Conservation (phyloP, 1,284 basidiomycete genomes). For the Inonotus hispidus region DNA sequence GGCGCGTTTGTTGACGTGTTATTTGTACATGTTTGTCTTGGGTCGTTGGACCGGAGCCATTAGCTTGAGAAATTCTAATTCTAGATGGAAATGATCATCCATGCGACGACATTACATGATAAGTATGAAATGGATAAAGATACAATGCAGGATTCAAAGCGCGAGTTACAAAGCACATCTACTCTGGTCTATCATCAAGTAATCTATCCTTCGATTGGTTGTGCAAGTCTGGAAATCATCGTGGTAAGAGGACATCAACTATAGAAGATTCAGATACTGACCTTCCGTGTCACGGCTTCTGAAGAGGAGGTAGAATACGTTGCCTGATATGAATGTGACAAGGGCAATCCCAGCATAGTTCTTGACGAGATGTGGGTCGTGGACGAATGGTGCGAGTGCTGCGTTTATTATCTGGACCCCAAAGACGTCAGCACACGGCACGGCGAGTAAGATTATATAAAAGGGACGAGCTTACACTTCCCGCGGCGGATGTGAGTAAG, state of each 20-base stretch:
- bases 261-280: neutral
- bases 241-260: neutral
- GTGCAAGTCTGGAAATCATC: neutral
- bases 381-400: slow-evolving; percentile 23
- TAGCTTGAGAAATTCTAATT: too few species aligned
- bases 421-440: neutral
- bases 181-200: neutral
- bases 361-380: slow-evolving; percentile 30
- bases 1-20: neutral
- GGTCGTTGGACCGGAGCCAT: too few species aligned
- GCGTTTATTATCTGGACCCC: slow-evolving; percentile 12
- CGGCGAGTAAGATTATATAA: neutral
- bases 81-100: too few species aligned
- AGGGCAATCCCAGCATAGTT: slow-evolving; percentile 35
- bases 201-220: neutral
- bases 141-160: neutral
- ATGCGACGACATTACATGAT: neutral
- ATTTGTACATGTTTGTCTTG: neutral
- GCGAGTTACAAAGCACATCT: neutral
- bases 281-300: slow-evolving; percentile 24
- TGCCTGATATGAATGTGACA: slow-evolving; percentile 30
- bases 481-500: slow-evolving; percentile 48
- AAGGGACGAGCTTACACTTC: slow-evolving; percentile 5
- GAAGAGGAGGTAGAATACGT: slow-evolving; percentile 33
- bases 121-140: neutral